Base-by-base conservation (phyloP, 2,329 filamentous ascomycete genomes). In the Ascosphaera pollenicola region DNA sequence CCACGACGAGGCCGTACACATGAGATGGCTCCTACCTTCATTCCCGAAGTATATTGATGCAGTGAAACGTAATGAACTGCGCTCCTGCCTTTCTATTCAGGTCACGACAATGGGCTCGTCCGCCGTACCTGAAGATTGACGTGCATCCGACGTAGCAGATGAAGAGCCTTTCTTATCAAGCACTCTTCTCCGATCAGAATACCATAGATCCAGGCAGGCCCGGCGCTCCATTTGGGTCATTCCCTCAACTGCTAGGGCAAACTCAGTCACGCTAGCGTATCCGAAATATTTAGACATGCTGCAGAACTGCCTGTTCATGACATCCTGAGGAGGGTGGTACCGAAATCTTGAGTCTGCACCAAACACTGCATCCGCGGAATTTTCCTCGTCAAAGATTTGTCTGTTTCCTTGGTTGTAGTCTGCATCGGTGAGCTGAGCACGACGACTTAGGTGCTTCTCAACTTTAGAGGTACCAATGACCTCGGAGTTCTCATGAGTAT, bases 401-500 rank as follows among this genome's bases (percentile, higher is more conserved):
- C 49, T 40, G 35, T 57, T 48, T n/a, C 50, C 52, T 3, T 51
- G 44, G 8, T 53, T 48, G 17, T 54, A 49, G 15, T 48, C 49
- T 7, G 46, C 44, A 38, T 41, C 45, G 17, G 53, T 53, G 30
- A 58, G 55, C 50, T 78, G 73, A 3, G 87, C 89, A 34, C 72
- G 73, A 16, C 75, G 75, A 36, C 79, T 85, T 3, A 98, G 69
- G 41, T 77, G 72, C 45, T 80, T 78, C 58, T 98, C 89, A n/a
- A 94, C 70, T 47, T 78, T 82, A n/a, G 79, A 89, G 1, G 82
- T 78, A 8, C 89, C 89, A 41, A 98, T 73, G 11, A 98, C 85
- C 57, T 98, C 85, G 1, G 81, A 83, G 53, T 98, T 98, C 48
- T 95, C 80, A 52, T 98, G 89, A 0, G 84, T 92, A 54, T 98